phyloP scores from a whole-genome alignment of 1,284 basidiomycete species.

The Takashimella koratensis region DNA sequence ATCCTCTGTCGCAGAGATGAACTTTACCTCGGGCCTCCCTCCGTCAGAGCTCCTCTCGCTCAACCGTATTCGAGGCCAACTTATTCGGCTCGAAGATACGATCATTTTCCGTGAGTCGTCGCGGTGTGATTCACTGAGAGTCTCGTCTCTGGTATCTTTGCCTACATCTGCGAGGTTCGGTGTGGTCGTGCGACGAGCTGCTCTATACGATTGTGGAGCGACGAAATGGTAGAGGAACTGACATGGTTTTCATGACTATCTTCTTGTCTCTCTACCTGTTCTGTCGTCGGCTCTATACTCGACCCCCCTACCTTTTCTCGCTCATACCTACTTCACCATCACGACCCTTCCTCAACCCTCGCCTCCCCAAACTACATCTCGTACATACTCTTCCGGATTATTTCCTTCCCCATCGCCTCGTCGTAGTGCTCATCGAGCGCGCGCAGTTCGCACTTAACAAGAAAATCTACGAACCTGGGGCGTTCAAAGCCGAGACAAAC shows the following conservation, averaged over 20 bases:
- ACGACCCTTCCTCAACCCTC: too few species aligned
- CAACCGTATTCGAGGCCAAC: slow-evolving; percentile 77
- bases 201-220: too few species aligned
- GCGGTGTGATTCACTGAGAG: background rate
- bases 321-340: background rate
- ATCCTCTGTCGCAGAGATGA: slow-evolving; percentile 27
- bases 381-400: too few species aligned
- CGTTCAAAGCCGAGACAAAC: slow-evolving; percentile 66
- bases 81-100: slow-evolving; percentile 91
- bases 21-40: slow-evolving; percentile 54
- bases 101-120: slow-evolving; percentile 74
- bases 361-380: too few species aligned
- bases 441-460: slow-evolving; percentile 95
- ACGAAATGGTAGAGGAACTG: too few species aligned
- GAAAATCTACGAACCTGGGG: slow-evolving; percentile 77
- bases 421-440: slow-evolving; percentile 77
- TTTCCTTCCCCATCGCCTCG: too few species aligned
- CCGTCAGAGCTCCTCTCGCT: slow-evolving; percentile 74
- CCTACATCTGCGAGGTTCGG: too few species aligned
- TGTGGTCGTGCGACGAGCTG: too few species aligned
- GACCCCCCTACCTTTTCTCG: background rate
- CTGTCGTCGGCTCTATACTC: background rate
- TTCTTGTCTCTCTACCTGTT: too few species aligned
- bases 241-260: background rate
- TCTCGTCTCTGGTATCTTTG: too few species aligned